Percentiles rank a stretch among this genome's conserved stretches.
Conservation (phyloP, 2,329 filamentous ascomycete genomes). For the Clarireedia monteithiana region DNA sequence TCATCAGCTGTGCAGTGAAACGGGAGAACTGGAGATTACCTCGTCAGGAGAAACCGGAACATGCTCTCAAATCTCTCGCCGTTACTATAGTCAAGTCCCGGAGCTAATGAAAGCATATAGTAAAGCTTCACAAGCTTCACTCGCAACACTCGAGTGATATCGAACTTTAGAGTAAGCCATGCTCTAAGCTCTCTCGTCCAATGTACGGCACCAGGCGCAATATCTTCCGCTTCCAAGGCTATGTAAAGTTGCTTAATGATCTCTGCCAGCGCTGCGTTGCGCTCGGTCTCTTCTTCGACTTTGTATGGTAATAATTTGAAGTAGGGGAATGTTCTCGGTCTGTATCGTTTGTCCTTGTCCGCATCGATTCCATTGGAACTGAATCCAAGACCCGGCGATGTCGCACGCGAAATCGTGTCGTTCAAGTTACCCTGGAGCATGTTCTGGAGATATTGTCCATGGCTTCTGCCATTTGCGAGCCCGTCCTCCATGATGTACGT, state of each 20-base stretch:
- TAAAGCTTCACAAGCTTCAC: slow-evolving; percentile 83
- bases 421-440: slow-evolving; percentile 29
- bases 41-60: slow-evolving; percentile 86
- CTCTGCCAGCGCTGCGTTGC: slow-evolving; percentile 71
- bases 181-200: slow-evolving; percentile 95
- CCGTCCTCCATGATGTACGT: slow-evolving; percentile 24
- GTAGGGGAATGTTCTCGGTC: slow-evolving; percentile 89
- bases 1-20: neutral
- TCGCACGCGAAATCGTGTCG: slow-evolving; percentile 75
- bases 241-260: slow-evolving; percentile 94
- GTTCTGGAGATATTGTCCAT: slow-evolving; percentile 23
- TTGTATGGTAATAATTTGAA: slow-evolving; percentile 82
- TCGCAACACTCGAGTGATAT: slow-evolving; percentile 78
- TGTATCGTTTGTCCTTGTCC: slow-evolving; percentile 55
- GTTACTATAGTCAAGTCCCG: slow-evolving; percentile 73
- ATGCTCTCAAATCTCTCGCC: slow-evolving; percentile 92
- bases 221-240: slow-evolving; percentile 84
- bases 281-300: slow-evolving; percentile 71
- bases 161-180: slow-evolving; percentile 96
- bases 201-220: slow-evolving; percentile 85
- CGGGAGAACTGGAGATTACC: slow-evolving; percentile 48
- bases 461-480: slow-evolving; percentile 24
- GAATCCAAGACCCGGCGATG: slow-evolving; percentile 66
- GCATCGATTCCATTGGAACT: slow-evolving; percentile 40
- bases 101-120: slow-evolving; percentile 86